These are phyloP conservation scores for Pichia sp. DNA, from an alignment of 1,139 yeast species.

Conservation along the genomic window DNA sequence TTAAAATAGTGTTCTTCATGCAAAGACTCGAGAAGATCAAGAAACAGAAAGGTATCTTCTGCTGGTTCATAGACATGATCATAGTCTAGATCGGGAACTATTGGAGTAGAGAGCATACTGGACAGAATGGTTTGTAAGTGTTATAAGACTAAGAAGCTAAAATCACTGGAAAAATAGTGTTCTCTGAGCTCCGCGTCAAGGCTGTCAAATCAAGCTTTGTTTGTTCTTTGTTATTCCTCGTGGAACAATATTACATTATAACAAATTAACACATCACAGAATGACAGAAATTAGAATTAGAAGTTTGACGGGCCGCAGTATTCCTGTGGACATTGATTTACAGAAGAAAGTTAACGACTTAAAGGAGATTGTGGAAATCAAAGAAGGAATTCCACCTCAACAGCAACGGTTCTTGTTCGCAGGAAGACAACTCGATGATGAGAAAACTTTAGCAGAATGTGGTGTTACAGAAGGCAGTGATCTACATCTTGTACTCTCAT, in stretches of 20 bases:
- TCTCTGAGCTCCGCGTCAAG: too few relatives aligned
- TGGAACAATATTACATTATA: too few relatives aligned
- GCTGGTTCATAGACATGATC: constrained; percentile 81
- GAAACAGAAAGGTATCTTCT: constrained; percentile 77
- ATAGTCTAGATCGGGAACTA: constrained; percentile 36
- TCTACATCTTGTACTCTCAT: constrained; percentile 79
- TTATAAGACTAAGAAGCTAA: background rate
- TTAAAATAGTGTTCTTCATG: constrained; percentile 28
- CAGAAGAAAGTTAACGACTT: constrained; percentile 49
- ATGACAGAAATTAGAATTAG: constrained; percentile 27
- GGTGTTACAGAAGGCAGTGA: constrained; percentile 71
- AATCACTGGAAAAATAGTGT: too few relatives aligned
- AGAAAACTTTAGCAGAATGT: constrained; percentile 58
- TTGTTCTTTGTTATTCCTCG: background rate
- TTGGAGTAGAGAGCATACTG: constrained; percentile 52
- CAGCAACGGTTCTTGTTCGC: constrained; percentile 88
- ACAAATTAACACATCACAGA: background rate
- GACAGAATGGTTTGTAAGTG: too few relatives aligned
- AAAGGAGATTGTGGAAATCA: constrained; percentile 91
- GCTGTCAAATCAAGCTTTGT: too few relatives aligned
- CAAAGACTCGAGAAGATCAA: constrained; percentile 75
- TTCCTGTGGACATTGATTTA: constrained; percentile 23
- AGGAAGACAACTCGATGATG: constrained; percentile 89
- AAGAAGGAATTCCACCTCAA: constrained; percentile 95
- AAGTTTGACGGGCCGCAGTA: constrained; percentile 76